Percentiles rank a stretch among this genome's conserved stretches.
Conservation (phyloP, 352 stramenopile genomes). For the Phytopythium litorale region DNA sequence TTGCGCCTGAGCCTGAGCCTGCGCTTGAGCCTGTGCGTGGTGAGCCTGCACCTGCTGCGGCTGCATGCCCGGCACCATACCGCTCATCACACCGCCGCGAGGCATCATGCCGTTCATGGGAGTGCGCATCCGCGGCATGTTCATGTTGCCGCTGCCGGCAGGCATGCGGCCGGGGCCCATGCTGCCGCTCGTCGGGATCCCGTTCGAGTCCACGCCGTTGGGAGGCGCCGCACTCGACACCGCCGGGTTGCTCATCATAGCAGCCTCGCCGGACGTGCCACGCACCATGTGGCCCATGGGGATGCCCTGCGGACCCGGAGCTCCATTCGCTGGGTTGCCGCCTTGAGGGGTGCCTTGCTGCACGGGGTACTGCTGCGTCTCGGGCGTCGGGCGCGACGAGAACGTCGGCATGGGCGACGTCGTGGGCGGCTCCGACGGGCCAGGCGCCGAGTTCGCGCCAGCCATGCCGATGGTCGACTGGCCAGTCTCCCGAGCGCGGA, state of each 20-base stretch:
- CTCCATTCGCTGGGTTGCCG: constrained; percentile 8
- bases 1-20: constrained; percentile 44
- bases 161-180: constrained; percentile 41
- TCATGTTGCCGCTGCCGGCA: constrained; percentile 46
- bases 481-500: constrained; percentile 72
- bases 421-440: constrained; percentile 74
- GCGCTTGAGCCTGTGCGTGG: constrained; percentile 27
- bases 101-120: constrained; percentile 70
- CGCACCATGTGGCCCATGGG: constrained; percentile 58
- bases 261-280: constrained; percentile 31
- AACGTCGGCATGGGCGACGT: constrained; percentile 87
- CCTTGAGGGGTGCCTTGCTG: constrained; percentile 18
- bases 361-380: constrained; percentile 49
- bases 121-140: constrained; percentile 58
- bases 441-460: constrained; percentile 72
- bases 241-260: constrained; percentile 46
- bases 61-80: constrained; percentile 66
- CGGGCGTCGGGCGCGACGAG: constrained; percentile 54
- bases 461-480: constrained; percentile 84
- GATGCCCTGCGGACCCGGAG: constrained; percentile 12
- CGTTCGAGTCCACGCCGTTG: constrained; percentile 23
- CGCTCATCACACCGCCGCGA: constrained; percentile 50
- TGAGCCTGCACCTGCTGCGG: constrained; percentile 59
- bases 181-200: constrained; percentile 32
- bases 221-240: constrained; percentile 32